A percentile compares a stretch with the other conserved stretches of the same genome.
Conservation (phyloP, 2,329 filamentous ascomycete genomes). For the Aspergillus neotritici region DNA sequence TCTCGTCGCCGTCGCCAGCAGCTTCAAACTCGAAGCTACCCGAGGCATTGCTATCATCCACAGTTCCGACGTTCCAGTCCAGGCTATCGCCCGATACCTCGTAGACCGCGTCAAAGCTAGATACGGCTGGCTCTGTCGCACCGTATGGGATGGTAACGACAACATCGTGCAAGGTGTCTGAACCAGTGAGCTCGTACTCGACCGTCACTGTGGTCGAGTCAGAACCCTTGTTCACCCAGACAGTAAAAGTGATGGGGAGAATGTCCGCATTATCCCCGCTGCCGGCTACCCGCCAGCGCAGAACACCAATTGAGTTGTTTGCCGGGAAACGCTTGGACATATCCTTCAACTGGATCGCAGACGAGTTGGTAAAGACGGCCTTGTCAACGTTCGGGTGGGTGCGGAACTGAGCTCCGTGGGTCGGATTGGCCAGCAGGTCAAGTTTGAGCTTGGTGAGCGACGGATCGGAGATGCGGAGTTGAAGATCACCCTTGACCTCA, state of each 20-base stretch:
- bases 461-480: conserved; percentile 82
- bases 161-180: conserved; percentile 74
- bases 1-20: conserved; percentile 73
- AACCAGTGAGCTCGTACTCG: conserved; percentile 87
- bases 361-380: conserved; percentile 73
- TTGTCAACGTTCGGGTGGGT: conserved; percentile 97
- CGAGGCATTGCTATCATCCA: conserved; percentile 73
- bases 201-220: conserved; percentile 84
- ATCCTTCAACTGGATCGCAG: conserved; percentile 86
- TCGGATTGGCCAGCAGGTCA: conserved; percentile 67
- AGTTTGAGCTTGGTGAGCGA: conserved; percentile 89
- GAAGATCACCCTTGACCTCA: conserved; percentile 84
- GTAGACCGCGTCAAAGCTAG: conserved; percentile 89
- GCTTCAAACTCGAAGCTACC: conserved; percentile 96
- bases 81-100: conserved; percentile 88
- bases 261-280: conserved; percentile 77
- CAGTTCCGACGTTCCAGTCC: conserved; percentile 86
- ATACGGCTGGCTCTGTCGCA: conserved; percentile 77
- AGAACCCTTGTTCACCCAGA: conserved; percentile 89
- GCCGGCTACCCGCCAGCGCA: conserved; percentile 78
- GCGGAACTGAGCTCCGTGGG: conserved; percentile 82
- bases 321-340: conserved; percentile 81
- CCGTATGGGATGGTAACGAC: conserved; percentile 81
- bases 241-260: conserved; percentile 90
- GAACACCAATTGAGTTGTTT: conserved; percentile 86